These are phyloP conservation scores for Pittosporum tobira DNA, from an alignment of 129 eudicot genomes.

Conservation along the genomic window DNA sequence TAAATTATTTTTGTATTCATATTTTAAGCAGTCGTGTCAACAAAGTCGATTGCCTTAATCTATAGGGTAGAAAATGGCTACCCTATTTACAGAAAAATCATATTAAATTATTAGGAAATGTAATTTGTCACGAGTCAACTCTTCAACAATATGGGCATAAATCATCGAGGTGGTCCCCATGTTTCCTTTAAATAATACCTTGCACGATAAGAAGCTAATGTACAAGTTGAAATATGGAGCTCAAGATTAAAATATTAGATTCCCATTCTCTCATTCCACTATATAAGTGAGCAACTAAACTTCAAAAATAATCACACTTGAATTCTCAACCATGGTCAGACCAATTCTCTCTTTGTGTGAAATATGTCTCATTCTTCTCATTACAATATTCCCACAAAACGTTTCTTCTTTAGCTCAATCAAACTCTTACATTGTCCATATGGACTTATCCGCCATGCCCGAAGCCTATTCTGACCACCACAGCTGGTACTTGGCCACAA, in stretches of 20 bases:
- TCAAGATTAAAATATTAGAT: conserved; percentile 5
- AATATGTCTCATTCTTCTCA: conserved; percentile 26
- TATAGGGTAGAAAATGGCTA: too few relatives aligned
- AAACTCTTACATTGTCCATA: conserved; percentile 55
- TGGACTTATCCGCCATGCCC: conserved; percentile 72
- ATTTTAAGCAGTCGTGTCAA: too few relatives aligned
- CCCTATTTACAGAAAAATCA: too few relatives aligned
- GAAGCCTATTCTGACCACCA: conserved; percentile 50
- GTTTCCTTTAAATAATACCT: too few relatives aligned
- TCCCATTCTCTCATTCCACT: conserved; percentile 20
- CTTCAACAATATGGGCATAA: too few relatives aligned
- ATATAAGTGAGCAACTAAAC: conserved; percentile 15
- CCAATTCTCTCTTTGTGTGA: conserved; percentile 22
- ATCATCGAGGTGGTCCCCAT: too few relatives aligned
- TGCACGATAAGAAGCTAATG: conserved; percentile 8
- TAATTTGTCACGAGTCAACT: too few relatives aligned
- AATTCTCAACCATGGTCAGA: conserved; percentile 32
- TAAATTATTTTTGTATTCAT: too few relatives aligned
- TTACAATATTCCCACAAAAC: conserved; percentile 1
- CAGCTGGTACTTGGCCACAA: conserved; percentile 48
- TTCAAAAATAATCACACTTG: conserved; percentile 12
- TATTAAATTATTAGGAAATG: too few relatives aligned
- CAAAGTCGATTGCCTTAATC: too few relatives aligned
- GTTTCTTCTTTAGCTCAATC: conserved; percentile 14
- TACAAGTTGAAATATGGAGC: conserved; percentile 12